Conservation (phyloP, 2,329 filamentous ascomycete genomes). For the Alternaria panax region DNA sequence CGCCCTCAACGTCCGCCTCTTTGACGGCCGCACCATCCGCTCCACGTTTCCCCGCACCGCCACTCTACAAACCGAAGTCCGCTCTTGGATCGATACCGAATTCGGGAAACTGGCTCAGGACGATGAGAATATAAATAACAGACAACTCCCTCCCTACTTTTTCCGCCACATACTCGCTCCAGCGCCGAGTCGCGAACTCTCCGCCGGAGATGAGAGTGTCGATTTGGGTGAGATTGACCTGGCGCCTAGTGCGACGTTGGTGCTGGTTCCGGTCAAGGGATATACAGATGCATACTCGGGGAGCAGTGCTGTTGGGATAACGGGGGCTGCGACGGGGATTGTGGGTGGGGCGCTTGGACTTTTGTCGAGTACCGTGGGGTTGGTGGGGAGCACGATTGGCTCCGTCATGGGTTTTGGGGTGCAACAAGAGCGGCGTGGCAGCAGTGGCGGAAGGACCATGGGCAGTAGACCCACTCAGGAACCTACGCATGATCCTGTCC, state of each 20-base stretch:
- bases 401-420: conserved; percentile 38
- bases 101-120: conserved; percentile 33
- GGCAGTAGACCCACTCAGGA: conserved; percentile 17
- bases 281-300: conserved; percentile 66
- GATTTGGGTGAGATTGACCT: conserved; percentile 74
- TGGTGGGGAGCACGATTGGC: conserved; percentile 43
- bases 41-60: conserved; percentile 71
- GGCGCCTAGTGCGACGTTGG: conserved; percentile 79
- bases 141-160: conserved; percentile 67
- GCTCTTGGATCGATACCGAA: conserved; percentile 74
- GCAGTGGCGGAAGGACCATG: conserved; percentile 14
- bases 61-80: conserved; percentile 71
- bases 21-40: conserved; percentile 83
- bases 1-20: conserved; percentile 76
- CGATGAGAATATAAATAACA: conserved; percentile 31
- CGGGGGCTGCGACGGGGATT: conserved; percentile 42
- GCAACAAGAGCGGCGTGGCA: conserved; percentile 8
- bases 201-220: conserved; percentile 75
- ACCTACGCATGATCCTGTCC: conserved; percentile 15
- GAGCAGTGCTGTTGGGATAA: conserved; percentile 37
- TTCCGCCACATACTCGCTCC: conserved; percentile 87
- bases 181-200: conserved; percentile 75
- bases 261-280: conserved; percentile 75
- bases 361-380: conserved; percentile 42
- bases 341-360: conserved; percentile 45